Evolutionary conservation across 2,329 filamentous ascomycete species (phyloP).

Genomic region (Aspergillus sp.): DNA sequence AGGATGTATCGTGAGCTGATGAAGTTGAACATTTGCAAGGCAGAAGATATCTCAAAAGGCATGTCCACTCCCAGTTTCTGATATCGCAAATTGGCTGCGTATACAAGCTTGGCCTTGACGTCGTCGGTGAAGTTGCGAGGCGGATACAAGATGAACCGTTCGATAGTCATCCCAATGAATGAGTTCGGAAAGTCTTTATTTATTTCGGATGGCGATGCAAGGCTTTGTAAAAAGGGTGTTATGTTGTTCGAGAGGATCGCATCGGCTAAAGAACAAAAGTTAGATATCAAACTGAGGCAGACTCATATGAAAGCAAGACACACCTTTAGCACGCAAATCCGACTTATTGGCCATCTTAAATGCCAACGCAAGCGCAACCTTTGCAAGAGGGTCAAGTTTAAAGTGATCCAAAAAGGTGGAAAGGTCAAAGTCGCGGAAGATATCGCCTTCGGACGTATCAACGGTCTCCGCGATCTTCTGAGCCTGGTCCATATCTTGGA

Average conservation of each 20-base stretch:
- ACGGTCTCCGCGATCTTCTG: slow-evolving; percentile 90
- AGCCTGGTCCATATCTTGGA: slow-evolving; percentile 74
- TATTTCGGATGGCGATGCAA: slow-evolving; percentile 61
- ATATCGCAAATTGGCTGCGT: slow-evolving; percentile 66
- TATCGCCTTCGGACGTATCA: slow-evolving; percentile 82
- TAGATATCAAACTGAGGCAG: slow-evolving; percentile 1
- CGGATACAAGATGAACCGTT: slow-evolving; percentile 81
- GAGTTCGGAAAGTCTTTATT: slow-evolving; percentile 62
- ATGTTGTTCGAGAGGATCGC: slow-evolving; percentile 82
- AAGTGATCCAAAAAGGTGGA: slow-evolving; percentile 94
- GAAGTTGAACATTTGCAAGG: slow-evolving; percentile 42
- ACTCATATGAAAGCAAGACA: slow-evolving; percentile 14
- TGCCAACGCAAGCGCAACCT: slow-evolving; percentile 80
- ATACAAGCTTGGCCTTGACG: slow-evolving; percentile 60
- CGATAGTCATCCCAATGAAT: slow-evolving; percentile 75
- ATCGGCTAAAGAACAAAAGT: slow-evolving; percentile 58
- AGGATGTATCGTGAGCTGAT: slow-evolving; percentile 42
- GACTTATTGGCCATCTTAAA: slow-evolving; percentile 78
- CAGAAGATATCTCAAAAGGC: slow-evolving; percentile 38
- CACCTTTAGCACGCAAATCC: slow-evolving; percentile 88
- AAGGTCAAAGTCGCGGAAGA: slow-evolving; percentile 96
- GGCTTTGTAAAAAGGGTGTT: slow-evolving; percentile 68
- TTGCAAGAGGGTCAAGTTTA: slow-evolving; percentile 81
- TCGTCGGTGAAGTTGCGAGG: slow-evolving; percentile 81
- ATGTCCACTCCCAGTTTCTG: slow-evolving; percentile 49